phyloP scores from a whole-genome alignment of 2,329 filamentous ascomycete genomes.

The Pseudogymnoascus sp. region DNA sequence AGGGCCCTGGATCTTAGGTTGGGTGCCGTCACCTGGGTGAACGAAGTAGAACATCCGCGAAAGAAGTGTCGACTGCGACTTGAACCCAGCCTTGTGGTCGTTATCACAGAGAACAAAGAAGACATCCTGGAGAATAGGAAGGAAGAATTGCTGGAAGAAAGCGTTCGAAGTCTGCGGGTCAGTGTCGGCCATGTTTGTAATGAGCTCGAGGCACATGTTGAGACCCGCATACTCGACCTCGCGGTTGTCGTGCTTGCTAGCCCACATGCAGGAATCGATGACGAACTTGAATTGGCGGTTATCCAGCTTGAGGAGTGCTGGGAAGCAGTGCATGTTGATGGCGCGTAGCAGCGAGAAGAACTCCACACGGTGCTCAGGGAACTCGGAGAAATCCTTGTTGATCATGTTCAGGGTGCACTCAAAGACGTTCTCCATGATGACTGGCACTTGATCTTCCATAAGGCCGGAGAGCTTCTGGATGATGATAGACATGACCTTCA shows the following conservation, averaged over 20 bases:
- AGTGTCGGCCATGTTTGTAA: slow-evolving; percentile 94
- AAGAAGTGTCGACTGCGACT: slow-evolving; percentile 89
- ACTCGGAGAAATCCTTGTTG: slow-evolving; percentile 99
- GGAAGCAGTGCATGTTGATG: slow-evolving; percentile 97
- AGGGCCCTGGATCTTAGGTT: slow-evolving; percentile 83
- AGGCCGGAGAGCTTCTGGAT: slow-evolving; percentile 90
- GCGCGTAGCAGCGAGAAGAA: slow-evolving; percentile 96
- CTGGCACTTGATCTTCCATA: slow-evolving; percentile 97
- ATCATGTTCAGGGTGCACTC: slow-evolving; percentile 99
- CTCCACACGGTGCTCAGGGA: slow-evolving; percentile 96
- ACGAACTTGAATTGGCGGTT: slow-evolving; percentile 98
- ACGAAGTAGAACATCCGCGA: slow-evolving; percentile 96
- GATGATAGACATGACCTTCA: slow-evolving; percentile 96
- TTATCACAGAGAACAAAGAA: slow-evolving; percentile 97
- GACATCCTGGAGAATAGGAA: slow-evolving; percentile 91
- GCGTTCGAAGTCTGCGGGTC: slow-evolving; percentile 79
- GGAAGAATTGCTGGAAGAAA: slow-evolving; percentile 98
- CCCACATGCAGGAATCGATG: slow-evolving; percentile 99
- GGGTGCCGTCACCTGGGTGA: slow-evolving; percentile 58
- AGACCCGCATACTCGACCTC: slow-evolving; percentile 94
- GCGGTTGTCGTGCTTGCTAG: slow-evolving; percentile 99
- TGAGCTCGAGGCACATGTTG: slow-evolving; percentile 95
- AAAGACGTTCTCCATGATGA: slow-evolving; percentile 97
- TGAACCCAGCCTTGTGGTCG: slow-evolving; percentile 98
- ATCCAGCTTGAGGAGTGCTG: slow-evolving; percentile 84